Conservation (phyloP, 495 filamentous ascomycete genomes). For the Pyronema omphalodes region DNA sequence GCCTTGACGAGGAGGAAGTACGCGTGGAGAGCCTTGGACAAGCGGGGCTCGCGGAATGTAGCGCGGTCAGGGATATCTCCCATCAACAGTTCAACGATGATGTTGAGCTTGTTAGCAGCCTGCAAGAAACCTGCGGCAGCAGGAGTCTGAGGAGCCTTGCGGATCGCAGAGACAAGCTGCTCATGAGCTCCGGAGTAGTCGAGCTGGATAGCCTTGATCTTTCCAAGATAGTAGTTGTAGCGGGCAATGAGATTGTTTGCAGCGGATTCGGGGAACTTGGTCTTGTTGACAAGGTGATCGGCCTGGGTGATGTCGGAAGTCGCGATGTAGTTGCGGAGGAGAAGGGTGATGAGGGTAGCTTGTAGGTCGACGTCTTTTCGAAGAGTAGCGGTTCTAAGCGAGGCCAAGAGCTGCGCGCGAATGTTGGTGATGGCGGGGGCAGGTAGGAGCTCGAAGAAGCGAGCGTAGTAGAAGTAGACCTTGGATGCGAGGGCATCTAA, state of each 20-base stretch:
- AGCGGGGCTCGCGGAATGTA: conserved; percentile 68
- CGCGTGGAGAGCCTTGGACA: conserved; percentile 72
- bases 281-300: conserved; percentile 85
- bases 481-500: conserved; percentile 84
- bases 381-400: conserved; percentile 78
- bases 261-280: conserved; percentile 76
- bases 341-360: conserved; percentile 79
- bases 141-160: conserved; percentile 79
- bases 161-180: conserved; percentile 74
- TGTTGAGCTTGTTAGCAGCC: conserved; percentile 77
- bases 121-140: conserved; percentile 87
- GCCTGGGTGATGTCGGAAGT: conserved; percentile 96
- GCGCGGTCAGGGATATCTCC: conserved; percentile 93
- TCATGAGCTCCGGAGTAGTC: conserved; percentile 94
- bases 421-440: conserved; percentile 68
- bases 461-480: conserved; percentile 91
- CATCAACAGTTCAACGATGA: conserved; percentile 95
- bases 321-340: conserved; percentile 87
- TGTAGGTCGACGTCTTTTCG: conserved; percentile 93
- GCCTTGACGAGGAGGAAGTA: conserved; percentile 88
- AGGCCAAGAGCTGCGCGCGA: conserved; percentile 67
- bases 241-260: conserved; percentile 95
- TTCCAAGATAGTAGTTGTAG: conserved; percentile 88
- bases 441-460: conserved; percentile 85
- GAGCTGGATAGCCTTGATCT: conserved; percentile 88